Conservation (phyloP, 2,329 filamentous ascomycete genomes). For the Chaetomiaceae sp. region DNA sequence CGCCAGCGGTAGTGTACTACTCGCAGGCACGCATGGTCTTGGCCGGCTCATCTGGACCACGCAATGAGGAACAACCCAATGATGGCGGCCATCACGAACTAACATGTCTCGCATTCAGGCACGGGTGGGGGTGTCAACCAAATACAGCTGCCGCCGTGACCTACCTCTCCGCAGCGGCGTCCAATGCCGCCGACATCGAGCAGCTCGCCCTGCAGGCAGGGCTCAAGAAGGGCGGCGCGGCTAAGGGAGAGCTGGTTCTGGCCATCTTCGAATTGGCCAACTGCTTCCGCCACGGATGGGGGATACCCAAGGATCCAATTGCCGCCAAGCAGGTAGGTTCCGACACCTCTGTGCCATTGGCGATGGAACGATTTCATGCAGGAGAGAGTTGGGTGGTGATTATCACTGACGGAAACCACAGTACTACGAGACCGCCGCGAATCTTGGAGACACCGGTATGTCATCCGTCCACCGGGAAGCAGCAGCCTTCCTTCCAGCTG, state of each 20-base stretch:
- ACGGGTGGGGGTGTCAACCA: slow-evolving; percentile 61
- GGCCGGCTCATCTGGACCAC: slow-evolving; percentile 12
- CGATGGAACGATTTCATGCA: slow-evolving; percentile 2
- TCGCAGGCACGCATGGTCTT: background rate
- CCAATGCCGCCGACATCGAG: slow-evolving; percentile 84
- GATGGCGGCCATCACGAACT: slow-evolving; percentile 17
- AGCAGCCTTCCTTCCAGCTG: slow-evolving; percentile 20
- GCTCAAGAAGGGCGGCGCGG: slow-evolving; percentile 85
- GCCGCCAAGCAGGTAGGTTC: slow-evolving; percentile 65
- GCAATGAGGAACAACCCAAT: slow-evolving; percentile 20
- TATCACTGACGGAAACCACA: slow-evolving; percentile 34
- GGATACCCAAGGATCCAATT: slow-evolving; percentile 74
- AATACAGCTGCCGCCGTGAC: slow-evolving; percentile 93
- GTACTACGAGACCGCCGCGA: slow-evolving; percentile 97
- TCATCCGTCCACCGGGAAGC: slow-evolving; percentile 9
- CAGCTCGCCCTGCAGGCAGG: slow-evolving; percentile 77
- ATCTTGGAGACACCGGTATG: slow-evolving; percentile 79
- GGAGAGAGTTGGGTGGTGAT: background rate
- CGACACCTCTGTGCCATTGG: slow-evolving; percentile 2
- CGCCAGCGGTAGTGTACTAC: background rate
- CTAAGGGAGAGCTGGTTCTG: slow-evolving; percentile 92
- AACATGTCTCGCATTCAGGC: slow-evolving; percentile 65
- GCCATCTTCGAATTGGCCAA: slow-evolving; percentile 94
- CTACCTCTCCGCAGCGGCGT: slow-evolving; percentile 82
- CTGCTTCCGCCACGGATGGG: slow-evolving; percentile 93